A percentile compares a stretch with the other conserved stretches of the same genome.
Conservation (phyloP, 352 stramenopile genomes). For the Globisporangium okanoganense region DNA sequence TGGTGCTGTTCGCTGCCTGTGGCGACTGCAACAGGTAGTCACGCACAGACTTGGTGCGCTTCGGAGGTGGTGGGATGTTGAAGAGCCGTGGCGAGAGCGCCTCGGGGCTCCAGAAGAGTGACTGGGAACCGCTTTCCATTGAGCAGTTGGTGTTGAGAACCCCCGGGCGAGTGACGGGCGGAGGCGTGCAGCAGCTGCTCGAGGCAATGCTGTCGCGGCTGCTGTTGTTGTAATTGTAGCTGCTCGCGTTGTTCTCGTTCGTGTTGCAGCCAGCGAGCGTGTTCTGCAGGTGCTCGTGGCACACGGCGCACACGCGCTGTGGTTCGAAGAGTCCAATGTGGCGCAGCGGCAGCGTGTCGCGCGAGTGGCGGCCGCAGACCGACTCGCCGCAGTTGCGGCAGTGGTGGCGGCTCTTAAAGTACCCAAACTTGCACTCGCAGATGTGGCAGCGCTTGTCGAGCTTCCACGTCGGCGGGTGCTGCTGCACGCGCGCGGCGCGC, state of each 20-base stretch:
- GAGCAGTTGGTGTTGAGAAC: not conserved
- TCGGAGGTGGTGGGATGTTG: not conserved
- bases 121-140: constrained; percentile 1
- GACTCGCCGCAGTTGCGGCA: constrained; percentile 79
- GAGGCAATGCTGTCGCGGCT: constrained; percentile 4
- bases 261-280: constrained; percentile 10
- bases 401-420: constrained; percentile 77
- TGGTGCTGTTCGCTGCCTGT: not conserved
- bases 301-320: constrained; percentile 63
- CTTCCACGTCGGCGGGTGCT: constrained; percentile 46
- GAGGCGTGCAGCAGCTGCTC: constrained; percentile 1
- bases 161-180: not conserved
- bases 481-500: constrained; percentile 14
- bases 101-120: constrained; percentile 13
- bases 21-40: constrained; percentile 13
- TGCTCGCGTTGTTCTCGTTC: constrained; percentile 3
- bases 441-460: constrained; percentile 51
- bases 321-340: constrained; percentile 49
- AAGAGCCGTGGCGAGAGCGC: constrained; percentile 13
- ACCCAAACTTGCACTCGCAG: constrained; percentile 70
- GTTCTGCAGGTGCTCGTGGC: constrained; percentile 56
- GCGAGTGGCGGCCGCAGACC: constrained; percentile 70
- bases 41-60: constrained; percentile 14
- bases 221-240: not conserved
- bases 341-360: constrained; percentile 54